phyloP scores from a whole-genome alignment of 331 rosid genomes.

The Quercus tomentella region DNA sequence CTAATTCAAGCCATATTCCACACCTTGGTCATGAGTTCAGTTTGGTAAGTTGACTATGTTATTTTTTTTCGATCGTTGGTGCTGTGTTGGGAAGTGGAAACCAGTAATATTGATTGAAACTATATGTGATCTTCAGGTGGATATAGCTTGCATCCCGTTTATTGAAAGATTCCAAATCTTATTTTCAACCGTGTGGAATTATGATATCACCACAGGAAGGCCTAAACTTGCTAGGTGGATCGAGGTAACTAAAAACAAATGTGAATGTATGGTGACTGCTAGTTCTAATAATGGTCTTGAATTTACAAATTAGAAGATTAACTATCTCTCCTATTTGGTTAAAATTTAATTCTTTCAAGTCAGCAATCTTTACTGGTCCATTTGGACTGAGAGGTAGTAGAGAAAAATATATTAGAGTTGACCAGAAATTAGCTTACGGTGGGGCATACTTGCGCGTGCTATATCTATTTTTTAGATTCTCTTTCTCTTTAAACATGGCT shows the following conservation, averaged over 20 bases:
- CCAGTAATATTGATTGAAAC: not conserved
- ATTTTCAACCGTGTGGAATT: conserved; percentile 38
- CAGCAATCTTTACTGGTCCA: too few species aligned
- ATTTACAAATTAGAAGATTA: not conserved
- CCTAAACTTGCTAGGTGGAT: conserved; percentile 66
- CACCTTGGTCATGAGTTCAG: conserved; percentile 46
- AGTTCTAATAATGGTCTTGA: not conserved
- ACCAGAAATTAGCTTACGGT: too few species aligned
- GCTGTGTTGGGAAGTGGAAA: not conserved
- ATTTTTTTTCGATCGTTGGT: too few species aligned
- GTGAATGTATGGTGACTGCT: not conserved
- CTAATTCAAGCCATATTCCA: too few species aligned
- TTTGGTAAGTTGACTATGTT: conserved; percentile 40
- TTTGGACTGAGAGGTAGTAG: too few species aligned
- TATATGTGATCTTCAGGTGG: conserved; percentile 45
- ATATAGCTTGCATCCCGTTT: conserved; percentile 60
- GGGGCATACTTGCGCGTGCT: too few species aligned
- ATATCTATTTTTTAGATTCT: too few species aligned
- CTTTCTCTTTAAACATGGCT: too few species aligned
- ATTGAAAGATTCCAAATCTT: conserved; percentile 56
- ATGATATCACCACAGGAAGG: conserved; percentile 62
- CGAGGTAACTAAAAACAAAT: conserved; percentile 36
- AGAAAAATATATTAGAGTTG: too few species aligned
- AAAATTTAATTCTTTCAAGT: too few species aligned
- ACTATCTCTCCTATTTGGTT: too few species aligned